Percentiles rank a stretch among this genome's conserved stretches.
These are phyloP conservation scores for Apostasia ramifera DNA, from an alignment of 106 monocot genomes.

Conservation along the genomic window DNA sequence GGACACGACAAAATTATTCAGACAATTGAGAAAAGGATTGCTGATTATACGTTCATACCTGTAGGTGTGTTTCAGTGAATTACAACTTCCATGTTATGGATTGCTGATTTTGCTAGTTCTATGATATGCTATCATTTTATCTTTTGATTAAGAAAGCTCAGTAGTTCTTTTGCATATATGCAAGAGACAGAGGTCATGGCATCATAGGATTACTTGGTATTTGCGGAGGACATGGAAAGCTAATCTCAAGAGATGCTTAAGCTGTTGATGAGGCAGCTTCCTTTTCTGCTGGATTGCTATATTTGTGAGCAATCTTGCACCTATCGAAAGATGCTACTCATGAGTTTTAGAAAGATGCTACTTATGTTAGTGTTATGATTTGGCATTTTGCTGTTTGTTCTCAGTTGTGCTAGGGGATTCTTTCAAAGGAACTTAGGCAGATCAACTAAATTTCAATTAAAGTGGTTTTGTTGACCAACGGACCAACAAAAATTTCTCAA, in stretches of 20 bases:
- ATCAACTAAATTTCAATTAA: too few species aligned
- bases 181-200: not conserved
- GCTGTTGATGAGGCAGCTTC: not conserved
- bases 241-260: not conserved
- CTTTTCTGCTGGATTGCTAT: not conserved
- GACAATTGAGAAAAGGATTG: conserved; percentile 69
- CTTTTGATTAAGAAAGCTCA: not conserved
- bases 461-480: too few species aligned
- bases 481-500: too few species aligned
- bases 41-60: conserved; percentile 61
- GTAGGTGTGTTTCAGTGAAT: conserved; percentile 33
- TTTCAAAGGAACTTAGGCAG: too few species aligned
- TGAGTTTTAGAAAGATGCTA: too few species aligned
- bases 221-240: not conserved
- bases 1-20: conserved; percentile 48
- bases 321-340: too few species aligned
- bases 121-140: not conserved
- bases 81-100: not conserved
- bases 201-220: not conserved
- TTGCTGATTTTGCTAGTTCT: not conserved
- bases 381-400: too few species aligned
- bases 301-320: not conserved
- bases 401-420: too few species aligned
- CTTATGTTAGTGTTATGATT: too few species aligned
- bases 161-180: not conserved